Evolutionary conservation across 2,329 filamentous ascomycete species (phyloP), one percentile per base, ranked within the genome.

Genomic region (Verticillium nonalfalfae): DNA sequence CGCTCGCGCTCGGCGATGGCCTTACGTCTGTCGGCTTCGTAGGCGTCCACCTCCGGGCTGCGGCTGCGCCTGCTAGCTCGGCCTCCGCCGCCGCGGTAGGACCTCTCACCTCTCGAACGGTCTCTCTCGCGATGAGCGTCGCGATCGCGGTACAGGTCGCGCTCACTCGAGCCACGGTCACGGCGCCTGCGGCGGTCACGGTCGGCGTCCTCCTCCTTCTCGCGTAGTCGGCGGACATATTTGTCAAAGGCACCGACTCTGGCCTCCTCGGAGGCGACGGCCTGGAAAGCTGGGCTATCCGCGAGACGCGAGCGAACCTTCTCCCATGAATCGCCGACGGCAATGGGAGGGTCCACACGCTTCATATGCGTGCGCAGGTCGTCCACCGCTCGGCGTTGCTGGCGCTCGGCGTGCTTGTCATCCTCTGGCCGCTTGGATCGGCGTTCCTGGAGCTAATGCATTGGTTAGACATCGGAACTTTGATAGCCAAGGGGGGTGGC

Each of bases 1-100:
- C 93, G 90, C 77, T 98, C 96, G 57, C 96, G 89, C 72, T 97
- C 93, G 62, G 93, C 93, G 71, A 95, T 93, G 54, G 94, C 94
- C 74, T 94, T 95, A 70, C 93, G 90, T 66, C 95, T 88, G 73
- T 99, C 95, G 63, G 93, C 95, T 76, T 98, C 95, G 75, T 99
- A 99, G 21, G 91, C 86, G 77, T 99, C 93, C 62, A 86, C 85
- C 75, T 98, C 95, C n/a, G 93, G 93, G 68, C 90, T 93, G 69
- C 93, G 91, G 72, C 91, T 96, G 68, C 86, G 85, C 68, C 91
- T 81, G 67, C 77, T 76, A 70, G 80, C 76, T 69, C 85, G 84
- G 67, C 77, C 80, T 68, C 79, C 78, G 70, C 79, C 78, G 71
- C 79, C 78, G 66, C 85, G 85, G 74, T 87, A 84, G 76, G 83